Evolutionary conservation across 2,329 filamentous ascomycete species (phyloP).

Genomic region (Lasiodiplodia hormozganensis): DNA sequence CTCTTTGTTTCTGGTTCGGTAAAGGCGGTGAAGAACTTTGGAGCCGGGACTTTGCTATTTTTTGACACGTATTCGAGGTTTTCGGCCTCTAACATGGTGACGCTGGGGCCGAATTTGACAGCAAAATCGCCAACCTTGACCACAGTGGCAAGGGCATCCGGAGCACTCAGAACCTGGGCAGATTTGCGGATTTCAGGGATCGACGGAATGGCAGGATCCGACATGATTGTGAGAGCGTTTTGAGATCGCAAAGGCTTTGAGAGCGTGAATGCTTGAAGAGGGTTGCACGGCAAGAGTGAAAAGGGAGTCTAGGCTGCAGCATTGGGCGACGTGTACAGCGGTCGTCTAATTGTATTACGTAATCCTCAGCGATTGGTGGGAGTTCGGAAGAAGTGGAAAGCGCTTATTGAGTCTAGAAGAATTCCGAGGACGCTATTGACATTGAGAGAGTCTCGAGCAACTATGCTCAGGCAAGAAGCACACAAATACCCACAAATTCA

Average conservation of each 20-base stretch:
- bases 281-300: too few relatives aligned
- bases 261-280: too few relatives aligned
- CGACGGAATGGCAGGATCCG: slow-evolving; percentile 8
- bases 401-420: too few relatives aligned
- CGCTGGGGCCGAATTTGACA: slow-evolving; percentile 29
- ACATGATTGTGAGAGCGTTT: not conserved
- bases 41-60: slow-evolving; percentile 28
- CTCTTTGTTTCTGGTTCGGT: slow-evolving; percentile 13
- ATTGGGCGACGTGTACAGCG: too few relatives aligned
- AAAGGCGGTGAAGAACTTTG: slow-evolving; percentile 19
- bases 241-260: not conserved
- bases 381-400: too few relatives aligned
- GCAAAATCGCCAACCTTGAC: slow-evolving; percentile 26
- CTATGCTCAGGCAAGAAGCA: too few relatives aligned
- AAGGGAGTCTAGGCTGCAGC: too few relatives aligned
- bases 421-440: too few relatives aligned
- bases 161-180: slow-evolving; percentile 17
- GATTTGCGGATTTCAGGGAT: slow-evolving; percentile 25
- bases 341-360: too few relatives aligned
- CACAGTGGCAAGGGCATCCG: slow-evolving; percentile 28
- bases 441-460: too few relatives aligned
- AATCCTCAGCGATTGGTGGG: too few relatives aligned
- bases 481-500: too few relatives aligned
- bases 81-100: slow-evolving; percentile 23
- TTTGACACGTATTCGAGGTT: slow-evolving; percentile 24